Evolutionary conservation across 192 early-diverging fungal genomes (phyloP), one percentile per base, ranked within the genome.

Genomic region (Podila epicladia): DNA sequence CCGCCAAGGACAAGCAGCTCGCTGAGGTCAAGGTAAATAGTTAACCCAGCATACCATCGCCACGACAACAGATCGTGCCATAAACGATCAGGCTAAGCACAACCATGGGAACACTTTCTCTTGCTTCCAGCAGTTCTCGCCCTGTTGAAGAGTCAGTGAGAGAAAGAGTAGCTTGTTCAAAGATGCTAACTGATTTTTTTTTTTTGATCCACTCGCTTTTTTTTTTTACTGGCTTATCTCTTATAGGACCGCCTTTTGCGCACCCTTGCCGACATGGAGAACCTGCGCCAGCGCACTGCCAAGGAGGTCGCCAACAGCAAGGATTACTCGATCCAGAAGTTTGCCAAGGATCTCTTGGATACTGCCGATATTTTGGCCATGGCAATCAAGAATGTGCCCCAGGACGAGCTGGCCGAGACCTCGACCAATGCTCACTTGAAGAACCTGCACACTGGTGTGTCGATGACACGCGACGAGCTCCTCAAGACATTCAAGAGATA

Each of bases 211-310:
- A 38, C 49, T 51, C 11, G 28, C 48, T 51, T 38, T 9, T 17
- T 11, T 24, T 24, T 37, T 19, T 58, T n/a, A n/a, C n/a, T n/a
- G n/a, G 5, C 29, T 67, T n/a, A 1, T 22, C 13, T 74, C 29
- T 61, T 60, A 19, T 63, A 97, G 94, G 96, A 99, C 82, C 86
- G 89, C 28, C 97, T 99, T 82, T 86, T 96, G 71, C 93, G 97
- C 65, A 91, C 93, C 58, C 89, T 99, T 32, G 98, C 98, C 22
- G 98, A 99, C 58, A 90, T 92, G 77, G 98, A 99, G 85, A 99
- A 99, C 87, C 82, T 99, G 31, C 94, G 97, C 38, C 90, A 90
- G 66, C 92, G 97, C 45, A 93, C 94, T 45, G 92, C 93, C 74
- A 91, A 89, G 69, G 98, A 99, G 82, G 86, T 97, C 15, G 91